Evolutionary conservation across 2,329 filamentous ascomycete species (phyloP), one percentile per base, ranked within the genome.

Genomic region (Venturiaceae sp.): DNA sequence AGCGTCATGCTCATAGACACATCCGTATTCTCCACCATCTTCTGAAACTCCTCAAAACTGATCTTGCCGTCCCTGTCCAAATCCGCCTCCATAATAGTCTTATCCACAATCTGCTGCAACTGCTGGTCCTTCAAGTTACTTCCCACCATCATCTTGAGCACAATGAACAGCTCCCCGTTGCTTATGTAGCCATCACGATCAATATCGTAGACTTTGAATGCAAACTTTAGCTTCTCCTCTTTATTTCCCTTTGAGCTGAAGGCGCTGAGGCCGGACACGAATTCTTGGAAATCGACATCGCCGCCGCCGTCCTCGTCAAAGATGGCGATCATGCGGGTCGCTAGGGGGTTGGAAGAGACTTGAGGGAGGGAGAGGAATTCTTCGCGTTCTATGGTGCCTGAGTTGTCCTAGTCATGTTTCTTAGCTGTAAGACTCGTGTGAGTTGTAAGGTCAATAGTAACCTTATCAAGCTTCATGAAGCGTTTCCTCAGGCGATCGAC

Each of bases 121-220:
- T 99, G 94, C 76, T 96, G 90, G 74, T 99, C 94, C 81, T 99
- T 99, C 69, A 99, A 78, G 75, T 99, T 99, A 78, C 89, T 96
- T 61, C 94, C 94, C 55, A 99, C 94, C 94, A 99, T 99, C 94
- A 99, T 99, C 87, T 99, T 99, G 68, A 99, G 82, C 69, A 99
- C 94, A 68, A 99, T 97, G 74, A 97, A 99, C 55, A 99, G 83
- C 79, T 99, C 94, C 68, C 94, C 94, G 74, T 99, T 99, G 79
- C 90, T 95, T 70, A 99, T 99, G 77, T 89, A 99, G 26, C 94
- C 94, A 74, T 99, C 94, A 61, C 94, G 90, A 75, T 99, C 94
- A 69, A 99, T 97, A 73, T 99, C 94, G 80, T 99, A 99, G 62
- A 99, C 94, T 75, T 96, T 96, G 83, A 99, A 99, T 47, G 94